phyloP scores from a whole-genome alignment of 2,329 filamentous ascomycete species.

The Colletotrichum euphorbiae region DNA sequence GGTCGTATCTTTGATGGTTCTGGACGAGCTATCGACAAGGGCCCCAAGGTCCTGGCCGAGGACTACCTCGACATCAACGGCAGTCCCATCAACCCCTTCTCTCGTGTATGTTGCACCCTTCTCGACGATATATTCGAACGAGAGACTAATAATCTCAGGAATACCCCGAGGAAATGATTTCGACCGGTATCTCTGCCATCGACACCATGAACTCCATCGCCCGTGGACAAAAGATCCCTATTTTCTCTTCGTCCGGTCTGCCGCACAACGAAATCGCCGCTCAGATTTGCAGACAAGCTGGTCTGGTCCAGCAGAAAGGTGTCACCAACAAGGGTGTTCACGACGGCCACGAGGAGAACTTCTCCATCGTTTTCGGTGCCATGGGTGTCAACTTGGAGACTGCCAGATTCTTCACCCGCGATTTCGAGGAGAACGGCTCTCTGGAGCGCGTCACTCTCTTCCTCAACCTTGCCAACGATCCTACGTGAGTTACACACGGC shows the following conservation, averaged over 20 bases:
- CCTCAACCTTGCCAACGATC: slow-evolving; percentile 98
- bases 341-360: slow-evolving; percentile 98
- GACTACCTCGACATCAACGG: slow-evolving; percentile 99
- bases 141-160: slow-evolving; percentile 66
- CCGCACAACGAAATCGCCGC: slow-evolving; percentile 99
- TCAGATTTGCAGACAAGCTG: slow-evolving; percentile 97
- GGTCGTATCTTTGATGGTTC: slow-evolving; percentile 99
- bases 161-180: slow-evolving; percentile 99
- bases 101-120: slow-evolving; percentile 72
- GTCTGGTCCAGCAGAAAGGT: slow-evolving; percentile 84
- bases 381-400: slow-evolving; percentile 99
- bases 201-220: slow-evolving; percentile 99
- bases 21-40: slow-evolving; percentile 97
- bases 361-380: slow-evolving; percentile 98
- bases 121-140: not conserved
- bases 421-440: slow-evolving; percentile 99
- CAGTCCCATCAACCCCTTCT: slow-evolving; percentile 98
- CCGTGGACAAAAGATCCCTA: slow-evolving; percentile 99
- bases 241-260: slow-evolving; percentile 97
- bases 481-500: slow-evolving; percentile 74
- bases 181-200: slow-evolving; percentile 98
- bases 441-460: slow-evolving; percentile 97
- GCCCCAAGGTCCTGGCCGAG: slow-evolving; percentile 96
- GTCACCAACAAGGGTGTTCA: slow-evolving; percentile 92
- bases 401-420: slow-evolving; percentile 95